Conservation (phyloP, 2,329 filamentous ascomycete genomes). For the Alternaria conjuncta region DNA sequence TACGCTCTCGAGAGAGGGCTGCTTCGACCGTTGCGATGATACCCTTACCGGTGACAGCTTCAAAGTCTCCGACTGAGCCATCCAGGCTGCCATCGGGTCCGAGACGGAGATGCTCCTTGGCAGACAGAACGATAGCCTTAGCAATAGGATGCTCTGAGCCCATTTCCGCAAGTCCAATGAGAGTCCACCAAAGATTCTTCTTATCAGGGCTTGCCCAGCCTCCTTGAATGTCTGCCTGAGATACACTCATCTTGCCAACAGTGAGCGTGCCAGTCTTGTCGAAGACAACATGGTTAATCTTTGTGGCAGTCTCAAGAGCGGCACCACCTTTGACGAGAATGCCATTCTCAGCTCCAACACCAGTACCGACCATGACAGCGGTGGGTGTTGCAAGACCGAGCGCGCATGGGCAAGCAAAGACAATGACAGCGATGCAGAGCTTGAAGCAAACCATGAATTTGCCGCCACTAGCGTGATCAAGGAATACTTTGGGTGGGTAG, state of each 20-base stretch:
- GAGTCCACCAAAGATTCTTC: conserved; percentile 88
- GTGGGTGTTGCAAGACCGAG: conserved; percentile 96
- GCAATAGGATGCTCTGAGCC: conserved; percentile 95
- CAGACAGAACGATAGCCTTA: conserved; percentile 79
- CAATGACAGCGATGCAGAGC: conserved; percentile 97
- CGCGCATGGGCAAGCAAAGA: conserved; percentile 96
- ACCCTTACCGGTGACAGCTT: conserved; percentile 81
- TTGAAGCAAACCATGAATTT: conserved; percentile 97
- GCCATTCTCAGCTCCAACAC: conserved; percentile 90
- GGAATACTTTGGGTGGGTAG: conserved; percentile 88
- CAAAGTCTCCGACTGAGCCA: conserved; percentile 85
- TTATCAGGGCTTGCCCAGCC: conserved; percentile 74
- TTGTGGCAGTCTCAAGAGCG: conserved; percentile 87
- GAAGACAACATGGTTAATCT: conserved; percentile 86
- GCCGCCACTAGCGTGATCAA: conserved; percentile 79
- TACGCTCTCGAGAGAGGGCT: conserved; percentile 68
- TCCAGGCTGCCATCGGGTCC: conserved; percentile 76
- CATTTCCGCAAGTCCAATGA: conserved; percentile 93
- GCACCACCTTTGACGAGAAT: conserved; percentile 98
- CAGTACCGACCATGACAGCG: conserved; percentile 99
- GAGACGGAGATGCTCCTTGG: conserved; percentile 77
- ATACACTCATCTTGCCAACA: conserved; percentile 92
- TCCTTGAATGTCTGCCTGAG: conserved; percentile 69
- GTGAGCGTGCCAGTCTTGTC: conserved; percentile 98
- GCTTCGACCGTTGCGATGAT: conserved; percentile 84